A percentile compares a stretch with the other conserved stretches of the same genome.
phyloP scores from a whole-genome alignment of 192 early-diverging fungal species.

The Fimicolochytrium jonesii region DNA sequence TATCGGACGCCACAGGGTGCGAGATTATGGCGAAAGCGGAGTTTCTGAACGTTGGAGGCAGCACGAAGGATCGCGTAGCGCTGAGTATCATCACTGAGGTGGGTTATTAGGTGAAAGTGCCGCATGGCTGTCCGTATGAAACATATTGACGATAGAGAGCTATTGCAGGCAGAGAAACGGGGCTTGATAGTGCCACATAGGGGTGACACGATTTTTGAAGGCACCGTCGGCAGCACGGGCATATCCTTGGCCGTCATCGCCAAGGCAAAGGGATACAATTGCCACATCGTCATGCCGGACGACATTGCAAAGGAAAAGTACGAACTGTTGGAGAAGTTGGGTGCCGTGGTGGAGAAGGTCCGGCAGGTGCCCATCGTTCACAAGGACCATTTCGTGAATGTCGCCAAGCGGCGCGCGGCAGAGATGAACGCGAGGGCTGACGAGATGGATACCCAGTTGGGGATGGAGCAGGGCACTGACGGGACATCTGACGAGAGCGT shows the following conservation, averaged over 20 bases:
- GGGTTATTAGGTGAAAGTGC: no score
- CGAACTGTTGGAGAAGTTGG: slow-evolving; percentile 72
- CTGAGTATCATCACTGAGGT: slow-evolving; percentile 71
- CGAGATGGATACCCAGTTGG: background rate
- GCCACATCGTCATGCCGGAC: slow-evolving; percentile 96
- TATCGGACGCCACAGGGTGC: slow-evolving; percentile 89
- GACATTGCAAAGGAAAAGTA: slow-evolving; percentile 91
- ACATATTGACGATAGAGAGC: background rate
- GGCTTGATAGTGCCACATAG: slow-evolving; percentile 70
- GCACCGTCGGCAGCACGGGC: slow-evolving; percentile 93
- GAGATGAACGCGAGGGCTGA: slow-evolving; percentile 49
- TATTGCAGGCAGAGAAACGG: slow-evolving; percentile 52
- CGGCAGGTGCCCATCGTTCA: slow-evolving; percentile 89
- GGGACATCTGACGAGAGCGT: no score
- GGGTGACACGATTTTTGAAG: slow-evolving; percentile 83
- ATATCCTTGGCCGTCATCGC: slow-evolving; percentile 91
- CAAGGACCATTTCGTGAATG: slow-evolving; percentile 84
- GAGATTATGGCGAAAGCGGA: slow-evolving; percentile 67
- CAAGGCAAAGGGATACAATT: slow-evolving; percentile 82
- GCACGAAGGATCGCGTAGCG: slow-evolving; percentile 91
- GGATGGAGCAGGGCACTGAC: background rate
- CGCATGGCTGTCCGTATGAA: no score
- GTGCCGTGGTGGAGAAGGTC: slow-evolving; percentile 88
- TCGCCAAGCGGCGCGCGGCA: slow-evolving; percentile 71
- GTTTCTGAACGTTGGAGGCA: slow-evolving; percentile 90